Conservation (phyloP, 129 eudicot genomes). For the Chrysanthemum lavandulifolium region DNA sequence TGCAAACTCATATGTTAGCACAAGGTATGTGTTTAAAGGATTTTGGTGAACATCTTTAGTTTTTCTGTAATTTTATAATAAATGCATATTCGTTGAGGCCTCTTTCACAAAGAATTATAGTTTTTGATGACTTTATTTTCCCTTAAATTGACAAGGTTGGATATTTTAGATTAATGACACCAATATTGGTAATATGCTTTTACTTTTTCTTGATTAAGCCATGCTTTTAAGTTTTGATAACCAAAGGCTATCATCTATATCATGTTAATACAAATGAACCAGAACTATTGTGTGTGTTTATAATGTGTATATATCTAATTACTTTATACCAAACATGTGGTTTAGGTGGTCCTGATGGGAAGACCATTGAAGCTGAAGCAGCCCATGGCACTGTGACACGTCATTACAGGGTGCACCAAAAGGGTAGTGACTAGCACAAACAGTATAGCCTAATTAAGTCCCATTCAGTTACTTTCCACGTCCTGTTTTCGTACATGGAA, state of each 20-base stretch:
- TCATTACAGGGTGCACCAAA: conserved; percentile 91
- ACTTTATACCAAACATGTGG: conserved; percentile 1
- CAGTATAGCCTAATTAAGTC: conserved; percentile 60
- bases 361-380: conserved; percentile 96
- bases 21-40: too few relatives aligned
- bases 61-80: too few relatives aligned
- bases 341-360: conserved; percentile 96
- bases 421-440: conserved; percentile 95
- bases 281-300: neutral
- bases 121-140: conserved; percentile 12
- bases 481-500: too few relatives aligned
- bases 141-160: conserved; percentile 65
- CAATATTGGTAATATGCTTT: conserved; percentile 66
- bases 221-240: neutral
- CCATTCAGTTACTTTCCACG: too few relatives aligned
- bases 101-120: too few relatives aligned
- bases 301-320: neutral
- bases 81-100: too few relatives aligned
- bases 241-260: neutral
- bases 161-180: conserved; percentile 96
- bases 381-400: conserved; percentile 99
- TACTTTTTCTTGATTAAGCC: neutral
- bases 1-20: too few relatives aligned
- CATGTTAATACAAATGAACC: neutral
- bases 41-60: too few relatives aligned